Evolutionary conservation across 805 yeast species (phyloP).

Genomic region (Lipomyces spencermartinsiae): DNA sequence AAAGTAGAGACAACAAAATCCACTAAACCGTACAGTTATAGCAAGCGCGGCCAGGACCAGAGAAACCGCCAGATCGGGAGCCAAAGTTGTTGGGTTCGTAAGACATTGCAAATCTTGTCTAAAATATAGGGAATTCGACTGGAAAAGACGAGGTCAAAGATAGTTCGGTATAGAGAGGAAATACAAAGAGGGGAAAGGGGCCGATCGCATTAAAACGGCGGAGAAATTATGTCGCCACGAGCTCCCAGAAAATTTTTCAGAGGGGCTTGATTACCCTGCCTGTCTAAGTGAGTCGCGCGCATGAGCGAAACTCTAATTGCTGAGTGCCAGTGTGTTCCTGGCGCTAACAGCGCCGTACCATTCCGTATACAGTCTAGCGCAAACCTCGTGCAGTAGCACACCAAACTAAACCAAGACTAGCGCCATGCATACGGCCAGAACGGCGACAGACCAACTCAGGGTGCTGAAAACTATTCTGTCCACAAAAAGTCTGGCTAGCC

Average conservation of each 20-base stretch:
- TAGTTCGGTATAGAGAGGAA: not conserved
- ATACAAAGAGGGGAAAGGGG: not conserved
- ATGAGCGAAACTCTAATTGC: not conserved
- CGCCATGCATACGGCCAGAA: not conserved
- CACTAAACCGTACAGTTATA: slow-evolving; percentile 37
- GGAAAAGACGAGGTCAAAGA: not conserved
- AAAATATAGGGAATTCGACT: not conserved
- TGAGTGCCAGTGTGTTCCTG: not conserved
- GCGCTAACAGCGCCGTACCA: not conserved
- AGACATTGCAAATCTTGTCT: slow-evolving; percentile 12
- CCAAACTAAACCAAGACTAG: not conserved
- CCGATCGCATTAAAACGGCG: slow-evolving; percentile 1
- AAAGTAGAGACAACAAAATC: slow-evolving; percentile 6
- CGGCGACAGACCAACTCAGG: too few species aligned
- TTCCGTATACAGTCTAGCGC: not conserved
- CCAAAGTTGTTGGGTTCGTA: slow-evolving; percentile 18
- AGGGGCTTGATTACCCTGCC: not conserved
- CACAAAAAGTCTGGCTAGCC: not conserved
- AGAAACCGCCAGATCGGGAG: slow-evolving; percentile 23
- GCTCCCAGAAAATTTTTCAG: not conserved
- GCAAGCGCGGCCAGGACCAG: slow-evolving; percentile 36
- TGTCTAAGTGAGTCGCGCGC: not conserved
- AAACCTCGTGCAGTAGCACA: too few species aligned
- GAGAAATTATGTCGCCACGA: not conserved
- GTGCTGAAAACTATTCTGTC: not conserved